Evolutionary conservation across 2,329 filamentous ascomycete species (phyloP).

Genomic region (Rutstroemia sp.): DNA sequence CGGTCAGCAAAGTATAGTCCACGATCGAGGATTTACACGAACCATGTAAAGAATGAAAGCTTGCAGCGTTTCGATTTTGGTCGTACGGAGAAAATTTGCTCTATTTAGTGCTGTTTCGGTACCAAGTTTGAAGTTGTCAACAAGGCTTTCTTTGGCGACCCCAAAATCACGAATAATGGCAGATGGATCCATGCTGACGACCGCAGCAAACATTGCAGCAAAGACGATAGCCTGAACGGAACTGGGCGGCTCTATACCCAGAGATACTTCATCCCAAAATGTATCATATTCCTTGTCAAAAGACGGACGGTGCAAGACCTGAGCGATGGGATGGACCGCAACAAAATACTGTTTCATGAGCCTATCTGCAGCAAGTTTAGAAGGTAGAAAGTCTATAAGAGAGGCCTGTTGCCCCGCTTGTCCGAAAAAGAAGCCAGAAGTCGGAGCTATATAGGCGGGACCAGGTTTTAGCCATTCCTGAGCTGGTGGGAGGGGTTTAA

Average conservation of each 20-base stretch:
- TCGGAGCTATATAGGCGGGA: constrained; percentile 58
- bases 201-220: constrained; percentile 60
- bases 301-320: constrained; percentile 50
- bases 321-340: constrained; percentile 60
- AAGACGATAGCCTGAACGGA: constrained; percentile 64
- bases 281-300: constrained; percentile 42
- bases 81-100: constrained; percentile 65
- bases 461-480: constrained; percentile 55
- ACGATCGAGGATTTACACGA: constrained; percentile 26
- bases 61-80: constrained; percentile 66
- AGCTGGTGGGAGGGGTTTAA: constrained; percentile 18
- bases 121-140: constrained; percentile 56
- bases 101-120: constrained; percentile 60
- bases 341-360: constrained; percentile 61
- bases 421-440: constrained; percentile 55
- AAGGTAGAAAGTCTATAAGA: constrained; percentile 54
- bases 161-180: constrained; percentile 45
- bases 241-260: constrained; percentile 52
- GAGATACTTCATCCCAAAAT: constrained; percentile 57
- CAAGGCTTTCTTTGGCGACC: constrained; percentile 47
- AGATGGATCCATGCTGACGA: constrained; percentile 56
- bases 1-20: constrained; percentile 15
- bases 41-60: constrained; percentile 72
- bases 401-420: constrained; percentile 40
- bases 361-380: constrained; percentile 48